Conservation (phyloP, 768 basidiomycete species). For the Cystoderma amianthinum region DNA sequence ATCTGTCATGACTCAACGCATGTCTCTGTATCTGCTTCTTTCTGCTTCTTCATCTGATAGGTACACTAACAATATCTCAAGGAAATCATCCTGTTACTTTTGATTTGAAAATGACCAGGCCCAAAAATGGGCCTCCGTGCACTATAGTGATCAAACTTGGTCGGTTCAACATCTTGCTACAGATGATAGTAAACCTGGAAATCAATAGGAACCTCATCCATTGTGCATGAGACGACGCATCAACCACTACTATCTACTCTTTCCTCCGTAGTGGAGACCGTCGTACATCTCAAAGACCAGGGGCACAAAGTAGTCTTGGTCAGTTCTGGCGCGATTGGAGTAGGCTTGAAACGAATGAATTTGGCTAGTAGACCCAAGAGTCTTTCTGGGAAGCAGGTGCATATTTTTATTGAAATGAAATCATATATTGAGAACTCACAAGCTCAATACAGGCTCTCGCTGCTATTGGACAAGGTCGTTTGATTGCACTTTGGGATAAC, state of each 20-base stretch:
- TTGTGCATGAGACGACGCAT: constrained; percentile 91
- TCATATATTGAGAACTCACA: neutral
- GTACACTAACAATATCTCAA: no score
- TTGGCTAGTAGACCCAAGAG: constrained; percentile 74
- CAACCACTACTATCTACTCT: constrained; percentile 87
- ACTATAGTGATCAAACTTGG: constrained; percentile 88
- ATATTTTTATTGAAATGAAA: neutral
- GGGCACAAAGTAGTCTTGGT: constrained; percentile 96
- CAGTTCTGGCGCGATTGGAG: constrained; percentile 95
- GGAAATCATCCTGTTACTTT: neutral
- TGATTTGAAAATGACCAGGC: constrained; percentile 11
- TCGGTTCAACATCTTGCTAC: constrained; percentile 12
- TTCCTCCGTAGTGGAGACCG: constrained; percentile 89
- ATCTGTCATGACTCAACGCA: no score
- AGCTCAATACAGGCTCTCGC: constrained; percentile 67
- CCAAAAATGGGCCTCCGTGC: constrained; percentile 27
- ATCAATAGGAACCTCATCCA: constrained; percentile 82
- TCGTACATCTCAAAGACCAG: constrained; percentile 62
- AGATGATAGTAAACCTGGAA: constrained; percentile 5
- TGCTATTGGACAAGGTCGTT: constrained; percentile 92
- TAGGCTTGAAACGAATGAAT: constrained; percentile 90
- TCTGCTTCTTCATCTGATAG: no score
- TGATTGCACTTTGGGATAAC: constrained; percentile 97
- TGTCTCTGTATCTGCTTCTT: no score
- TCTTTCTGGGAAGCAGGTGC: constrained; percentile 85